Base-by-base conservation (phyloP, 306 rosid genomes). In the Vigna hirtella region DNA sequence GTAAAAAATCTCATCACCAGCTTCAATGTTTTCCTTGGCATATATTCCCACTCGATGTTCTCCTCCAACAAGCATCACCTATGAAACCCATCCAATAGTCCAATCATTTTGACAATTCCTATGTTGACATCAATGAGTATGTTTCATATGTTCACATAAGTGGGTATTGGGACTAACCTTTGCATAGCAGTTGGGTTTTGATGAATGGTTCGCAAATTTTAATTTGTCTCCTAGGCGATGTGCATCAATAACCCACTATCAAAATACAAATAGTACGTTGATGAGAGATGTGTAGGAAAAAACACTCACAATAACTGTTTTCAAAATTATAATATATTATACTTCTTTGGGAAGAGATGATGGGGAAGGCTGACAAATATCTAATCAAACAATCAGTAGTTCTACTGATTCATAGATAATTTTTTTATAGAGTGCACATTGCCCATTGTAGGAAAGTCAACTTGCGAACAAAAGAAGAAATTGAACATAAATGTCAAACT, bases 171-270 rank as follows among this genome's bases (percentile, higher is more conserved):
- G 5, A 20, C 61, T 20, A 1, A 55, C 61, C 30, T 55, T 55
- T 55, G 61, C 61, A 20, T 55, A 18, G 6, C 61, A 55, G 6
- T 55, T 55, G 28, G 61, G 61, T n/a, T 55, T 55, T 20, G 61
- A 55, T 20, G 61, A 55, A 55, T 55, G 61, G 2, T 55, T 55
- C 11, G 61, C 61, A 55, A 55, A 55, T 55, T 55, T 55, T 55
- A 55, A 20, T 22, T 55, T 55, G 61, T 20, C 30, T 20, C 61
- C 61, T 3, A 18, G 30, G 7, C 30, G 30, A 18, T 8, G 20
- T 3, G 61, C 61, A 55, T 20, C 61, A 9, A 55, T 55, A 55
- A 55, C 30, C 58, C 58, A 52, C 58, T 52, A 1, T 52, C 26
- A 52, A 52, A 4, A 52, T 2, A 52, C 26, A 52, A 17, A 17